phyloP scores from a whole-genome alignment of 805 yeast species.

The Scheffersomyces ergatensis region DNA sequence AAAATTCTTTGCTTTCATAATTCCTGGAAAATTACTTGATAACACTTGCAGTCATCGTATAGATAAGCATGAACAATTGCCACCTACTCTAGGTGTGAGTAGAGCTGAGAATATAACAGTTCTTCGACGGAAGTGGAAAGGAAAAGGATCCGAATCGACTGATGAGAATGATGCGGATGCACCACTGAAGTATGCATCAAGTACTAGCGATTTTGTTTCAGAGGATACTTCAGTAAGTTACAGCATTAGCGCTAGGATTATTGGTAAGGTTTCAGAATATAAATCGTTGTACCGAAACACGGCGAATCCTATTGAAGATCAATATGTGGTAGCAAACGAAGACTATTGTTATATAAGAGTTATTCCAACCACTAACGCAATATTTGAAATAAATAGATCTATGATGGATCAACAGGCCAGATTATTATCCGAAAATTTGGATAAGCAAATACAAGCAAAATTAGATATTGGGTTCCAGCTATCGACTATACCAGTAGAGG shows the following conservation, averaged over 20 bases:
- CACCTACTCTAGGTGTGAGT: constrained; percentile 35
- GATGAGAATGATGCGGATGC: neutral
- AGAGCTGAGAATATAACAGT: constrained; percentile 24
- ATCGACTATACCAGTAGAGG: constrained; percentile 7
- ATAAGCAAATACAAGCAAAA: constrained; percentile 24
- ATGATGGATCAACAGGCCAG: constrained; percentile 32
- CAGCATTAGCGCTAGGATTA: constrained; percentile 33
- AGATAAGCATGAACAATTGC: constrained; percentile 35
- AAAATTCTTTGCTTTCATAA: constrained; percentile 37
- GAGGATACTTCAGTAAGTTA: constrained; percentile 28
- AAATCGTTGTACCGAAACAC: constrained; percentile 12
- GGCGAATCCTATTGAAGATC: constrained; percentile 13
- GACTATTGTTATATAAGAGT: constrained; percentile 23
- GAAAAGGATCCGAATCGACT: constrained; percentile 1
- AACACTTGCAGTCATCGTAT: constrained; percentile 33
- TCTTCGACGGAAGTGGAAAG: constrained; percentile 23
- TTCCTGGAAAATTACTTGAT: constrained; percentile 37
- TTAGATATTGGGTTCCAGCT: constrained; percentile 24
- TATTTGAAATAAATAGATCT: constrained; percentile 25
- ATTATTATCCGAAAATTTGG: constrained; percentile 26
- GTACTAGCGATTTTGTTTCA: constrained; percentile 28
- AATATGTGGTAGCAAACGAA: constrained; percentile 30
- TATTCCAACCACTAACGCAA: constrained; percentile 18
- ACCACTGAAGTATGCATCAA: constrained; percentile 13
- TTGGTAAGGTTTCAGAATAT: constrained; percentile 34